Evolutionary conservation across 2,329 filamentous ascomycete genomes (phyloP), one percentile per base, ranked within the genome.

Genomic region (Aspergillus fijiensis): DNA sequence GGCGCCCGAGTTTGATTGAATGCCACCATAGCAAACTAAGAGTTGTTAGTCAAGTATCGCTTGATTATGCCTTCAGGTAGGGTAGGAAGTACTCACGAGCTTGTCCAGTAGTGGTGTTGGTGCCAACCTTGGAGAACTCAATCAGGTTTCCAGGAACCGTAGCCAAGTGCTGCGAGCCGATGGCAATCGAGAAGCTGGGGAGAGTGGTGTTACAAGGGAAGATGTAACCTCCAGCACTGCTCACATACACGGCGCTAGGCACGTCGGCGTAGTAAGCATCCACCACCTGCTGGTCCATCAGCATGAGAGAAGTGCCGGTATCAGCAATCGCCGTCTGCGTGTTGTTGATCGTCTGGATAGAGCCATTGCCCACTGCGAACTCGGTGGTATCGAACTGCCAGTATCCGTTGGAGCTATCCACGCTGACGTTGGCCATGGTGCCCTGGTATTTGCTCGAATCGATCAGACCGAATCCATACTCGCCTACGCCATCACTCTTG

Each of bases 401-500:
- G 79, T 88, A 91, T 9, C 89, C 89, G 33, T 80, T 76, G 11
- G 80, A 81, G 19, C 80, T 81, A 70, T 90, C 84, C 62, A 91
- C 81, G 10, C 82, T 78, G 21, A 87, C 80, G 71, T 87, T 91
- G 23, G 81, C 75, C 67, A 93, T 82, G 4, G 81, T 68, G 35
- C 89, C 89, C 2, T 73, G 79, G 73, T 89, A 89, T 67, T 89
- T 86, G 58, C 77, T 77, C 1, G 69, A 70, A 71, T 93, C 88
- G 68, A 93, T 87, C 66, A 75, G 82, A 61, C 90, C 90, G 68
- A 93, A 93, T 70, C 91, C 87, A 76, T 91, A 93, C 31, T 84
- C 82, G 50, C 89, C 89, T 2, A 80, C 77, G 16, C 80, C 79
- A 60, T 82, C 80, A 64, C 84, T 81, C 69, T 85, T 84, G 49